Evolutionary conservation across 1,284 basidiomycete species (phyloP).

Genomic region (Naganishia albida): DNA sequence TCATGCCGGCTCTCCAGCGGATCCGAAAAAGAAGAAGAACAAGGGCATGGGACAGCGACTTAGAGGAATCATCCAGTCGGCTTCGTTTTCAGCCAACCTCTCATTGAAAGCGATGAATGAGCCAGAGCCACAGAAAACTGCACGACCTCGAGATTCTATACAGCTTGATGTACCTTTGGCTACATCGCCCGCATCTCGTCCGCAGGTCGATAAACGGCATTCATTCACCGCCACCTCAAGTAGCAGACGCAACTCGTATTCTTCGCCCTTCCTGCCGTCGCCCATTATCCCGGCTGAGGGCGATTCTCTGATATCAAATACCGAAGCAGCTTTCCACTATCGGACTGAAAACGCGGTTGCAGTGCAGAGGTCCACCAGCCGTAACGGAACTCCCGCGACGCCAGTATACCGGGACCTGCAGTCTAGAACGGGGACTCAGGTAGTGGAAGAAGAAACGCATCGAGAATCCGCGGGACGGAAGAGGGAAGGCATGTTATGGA

Average conservation of each 20-base stretch:
- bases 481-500: conserved; percentile 54
- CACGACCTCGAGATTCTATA: conserved; percentile 5
- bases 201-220: conserved; percentile 21
- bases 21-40: conserved; percentile 28
- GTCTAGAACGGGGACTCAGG: conserved; percentile 19
- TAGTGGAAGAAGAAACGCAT: conserved; percentile 46
- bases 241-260: conserved; percentile 21
- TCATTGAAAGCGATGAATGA: conserved; percentile 17
- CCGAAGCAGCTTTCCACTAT: not conserved
- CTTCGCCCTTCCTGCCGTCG: conserved; percentile 34
- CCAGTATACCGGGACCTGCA: conserved; percentile 33
- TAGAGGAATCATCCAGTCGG: conserved; percentile 31
- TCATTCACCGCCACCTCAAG: conserved; percentile 23
- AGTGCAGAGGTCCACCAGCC: not conserved
- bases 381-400: not conserved
- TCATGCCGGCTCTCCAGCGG: conserved; percentile 26
- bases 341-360: not conserved
- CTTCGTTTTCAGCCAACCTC: conserved; percentile 28
- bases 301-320: not conserved
- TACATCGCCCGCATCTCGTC: conserved; percentile 7
- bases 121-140: not conserved
- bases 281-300: conserved; percentile 37
- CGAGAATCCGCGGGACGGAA: conserved; percentile 50
- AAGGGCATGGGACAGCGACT: conserved; percentile 30
- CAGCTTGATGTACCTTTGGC: conserved; percentile 2